A percentile compares a stretch with the other conserved stretches of the same genome.
Evolutionary conservation across 805 yeast species (phyloP).

Genomic region (Candida argentea): DNA sequence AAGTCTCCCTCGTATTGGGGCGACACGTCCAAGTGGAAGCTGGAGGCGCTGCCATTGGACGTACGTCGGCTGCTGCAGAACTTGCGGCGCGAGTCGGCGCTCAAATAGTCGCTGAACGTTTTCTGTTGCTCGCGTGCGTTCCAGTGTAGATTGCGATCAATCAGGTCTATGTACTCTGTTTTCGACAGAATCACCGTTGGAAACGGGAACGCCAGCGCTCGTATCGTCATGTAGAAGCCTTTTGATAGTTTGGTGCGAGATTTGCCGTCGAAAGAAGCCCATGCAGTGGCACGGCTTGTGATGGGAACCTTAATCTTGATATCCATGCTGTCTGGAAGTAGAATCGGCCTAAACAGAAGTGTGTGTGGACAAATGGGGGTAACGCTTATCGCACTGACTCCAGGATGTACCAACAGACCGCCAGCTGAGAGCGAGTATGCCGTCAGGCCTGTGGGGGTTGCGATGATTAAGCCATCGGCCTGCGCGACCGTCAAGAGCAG

Average conservation of each 20-base stretch:
- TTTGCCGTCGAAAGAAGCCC: conserved; percentile 96
- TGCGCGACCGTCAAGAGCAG: conserved; percentile 79
- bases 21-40: conserved; percentile 7
- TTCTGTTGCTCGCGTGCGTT: conserved; percentile 84
- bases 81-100: conserved; percentile 41
- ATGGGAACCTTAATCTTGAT: conserved; percentile 72
- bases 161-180: conserved; percentile 75
- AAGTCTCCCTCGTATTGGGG: conserved; percentile 14
- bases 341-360: conserved; percentile 81
- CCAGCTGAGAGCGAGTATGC: conserved; percentile 95
- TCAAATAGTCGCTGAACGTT: conserved; percentile 55
- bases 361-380: conserved; percentile 98
- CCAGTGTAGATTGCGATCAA: conserved; percentile 86
- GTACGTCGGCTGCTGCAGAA: conserved; percentile 23
- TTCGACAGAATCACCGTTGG: conserved; percentile 78
- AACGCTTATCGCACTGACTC: conserved; percentile 82
- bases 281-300: conserved; percentile 79
- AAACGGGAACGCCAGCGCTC: conserved; percentile 85
- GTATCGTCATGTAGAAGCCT: conserved; percentile 80
- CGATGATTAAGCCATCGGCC: conserved; percentile 87
- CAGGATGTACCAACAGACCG: conserved; percentile 90
- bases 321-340: conserved; percentile 88
- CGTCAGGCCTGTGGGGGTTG: conserved; percentile 94
- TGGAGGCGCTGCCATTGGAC: conserved; percentile 6
- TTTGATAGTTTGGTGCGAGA: conserved; percentile 67